Conservation (phyloP, 176 grass and related monocot species). For the Phoenix roebelenii region DNA sequence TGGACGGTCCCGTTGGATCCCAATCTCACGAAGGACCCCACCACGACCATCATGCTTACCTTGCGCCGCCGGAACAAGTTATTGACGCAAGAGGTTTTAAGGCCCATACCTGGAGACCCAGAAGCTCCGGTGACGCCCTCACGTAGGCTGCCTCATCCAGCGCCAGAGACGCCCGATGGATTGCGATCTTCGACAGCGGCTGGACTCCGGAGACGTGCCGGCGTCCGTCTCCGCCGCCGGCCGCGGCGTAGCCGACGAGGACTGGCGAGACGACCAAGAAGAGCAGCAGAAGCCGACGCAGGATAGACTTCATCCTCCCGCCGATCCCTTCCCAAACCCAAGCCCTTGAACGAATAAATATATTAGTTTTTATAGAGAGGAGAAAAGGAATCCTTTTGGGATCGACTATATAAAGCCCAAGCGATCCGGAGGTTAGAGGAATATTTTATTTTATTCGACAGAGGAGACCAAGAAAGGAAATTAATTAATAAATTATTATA, state of each 20-base stretch:
- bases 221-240: background rate
- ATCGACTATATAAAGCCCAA: too few species aligned
- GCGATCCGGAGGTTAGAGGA: too few species aligned
- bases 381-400: too few species aligned
- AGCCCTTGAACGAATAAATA: too few species aligned
- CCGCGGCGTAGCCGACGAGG: background rate
- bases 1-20: too few species aligned
- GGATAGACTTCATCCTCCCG: too few species aligned
- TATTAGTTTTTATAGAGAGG: too few species aligned
- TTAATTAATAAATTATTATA: too few species aligned
- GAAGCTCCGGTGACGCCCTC: constrained; percentile 33
- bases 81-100: background rate
- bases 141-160: constrained; percentile 35
- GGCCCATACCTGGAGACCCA: constrained; percentile 45
- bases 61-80: background rate
- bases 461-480: too few species aligned
- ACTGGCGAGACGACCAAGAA: background rate
- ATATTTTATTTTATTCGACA: too few species aligned
- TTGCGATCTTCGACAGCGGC: constrained; percentile 70
- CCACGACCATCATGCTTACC: background rate
- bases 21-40: too few species aligned
- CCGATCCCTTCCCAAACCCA: too few species aligned
- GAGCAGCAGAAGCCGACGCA: background rate
- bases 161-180: constrained; percentile 36
- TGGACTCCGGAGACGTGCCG: constrained; percentile 28